Percentiles rank a stretch among this genome's conserved stretches.
These are phyloP conservation scores for Lactarius quietus DNA, from an alignment of 768 basidiomycete species.

Conservation along the genomic window DNA sequence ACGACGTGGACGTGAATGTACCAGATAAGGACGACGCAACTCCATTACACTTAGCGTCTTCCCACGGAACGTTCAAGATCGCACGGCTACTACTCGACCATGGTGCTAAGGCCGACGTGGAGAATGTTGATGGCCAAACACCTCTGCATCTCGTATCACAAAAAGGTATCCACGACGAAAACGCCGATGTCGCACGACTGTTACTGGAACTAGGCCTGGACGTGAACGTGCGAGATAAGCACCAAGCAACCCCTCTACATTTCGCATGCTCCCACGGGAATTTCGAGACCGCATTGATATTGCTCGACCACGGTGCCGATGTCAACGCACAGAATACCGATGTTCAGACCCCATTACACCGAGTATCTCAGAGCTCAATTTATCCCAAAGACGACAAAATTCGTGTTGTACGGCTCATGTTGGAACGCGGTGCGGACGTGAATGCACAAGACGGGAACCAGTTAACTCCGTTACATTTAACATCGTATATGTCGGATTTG, in stretches of 20 bases:
- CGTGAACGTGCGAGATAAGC: not conserved
- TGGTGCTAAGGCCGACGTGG: not conserved
- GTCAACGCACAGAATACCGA: not conserved
- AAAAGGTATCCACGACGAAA: fast-evolving
- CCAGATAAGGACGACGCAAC: not conserved
- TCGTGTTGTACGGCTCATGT: not conserved
- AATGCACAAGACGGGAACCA: not conserved
- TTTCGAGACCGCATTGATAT: not conserved
- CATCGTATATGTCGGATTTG: fast-evolving
- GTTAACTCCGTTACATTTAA: not conserved
- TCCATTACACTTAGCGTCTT: not conserved
- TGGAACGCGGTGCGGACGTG: not conserved
- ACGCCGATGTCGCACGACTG: not conserved
- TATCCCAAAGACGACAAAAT: too few species aligned
- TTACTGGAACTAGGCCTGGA: not conserved
- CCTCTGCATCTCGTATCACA: not conserved
- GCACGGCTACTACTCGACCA: not conserved
- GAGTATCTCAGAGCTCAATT: too few species aligned
- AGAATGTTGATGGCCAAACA: not conserved
- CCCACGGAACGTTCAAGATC: not conserved
- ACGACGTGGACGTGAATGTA: not conserved
- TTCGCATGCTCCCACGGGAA: not conserved
- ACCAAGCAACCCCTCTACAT: not conserved
- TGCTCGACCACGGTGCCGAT: not conserved
- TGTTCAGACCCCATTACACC: not conserved